phyloP scores from a whole-genome alignment of 225 moss, liverwort and hornwort species.

The Polytrichum commune region DNA sequence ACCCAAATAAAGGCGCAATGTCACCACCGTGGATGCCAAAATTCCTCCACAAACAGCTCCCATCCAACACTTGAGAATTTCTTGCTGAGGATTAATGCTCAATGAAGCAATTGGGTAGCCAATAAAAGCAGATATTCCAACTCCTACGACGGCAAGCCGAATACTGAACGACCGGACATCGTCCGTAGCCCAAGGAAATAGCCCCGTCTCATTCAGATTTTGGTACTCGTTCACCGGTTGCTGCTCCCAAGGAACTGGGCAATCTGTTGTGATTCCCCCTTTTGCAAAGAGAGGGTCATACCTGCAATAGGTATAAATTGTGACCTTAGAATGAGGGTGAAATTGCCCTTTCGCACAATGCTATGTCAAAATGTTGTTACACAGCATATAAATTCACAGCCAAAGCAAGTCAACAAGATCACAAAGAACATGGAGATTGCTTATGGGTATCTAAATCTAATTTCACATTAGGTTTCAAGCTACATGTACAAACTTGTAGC shows the following conservation, averaged over 20 bases:
- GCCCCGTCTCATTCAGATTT: slow-evolving; percentile 68
- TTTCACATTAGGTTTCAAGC: too few species aligned
- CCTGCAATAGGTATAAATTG: slow-evolving; percentile 20
- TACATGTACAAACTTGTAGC: too few species aligned
- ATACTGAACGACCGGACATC: slow-evolving; percentile 59
- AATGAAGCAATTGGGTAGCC: slow-evolving; percentile 85
- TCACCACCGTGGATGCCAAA: slow-evolving; percentile 75
- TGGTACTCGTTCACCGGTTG: slow-evolving; percentile 98
- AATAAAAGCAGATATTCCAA: slow-evolving; percentile 53
- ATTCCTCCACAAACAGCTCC: slow-evolving; percentile 86
- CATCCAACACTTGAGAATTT: slow-evolving; percentile 77
- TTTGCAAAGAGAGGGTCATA: slow-evolving; percentile 72
- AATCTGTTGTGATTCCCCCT: slow-evolving; percentile 71
- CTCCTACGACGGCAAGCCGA: slow-evolving; percentile 67
- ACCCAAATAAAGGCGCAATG: slow-evolving; percentile 84
- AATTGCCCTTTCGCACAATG: too few species aligned
- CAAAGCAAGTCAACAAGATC: too few species aligned
- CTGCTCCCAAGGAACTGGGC: slow-evolving; percentile 93
- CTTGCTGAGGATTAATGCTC: slow-evolving; percentile 79
- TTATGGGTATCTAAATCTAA: too few species aligned
- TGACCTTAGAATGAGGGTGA: too few species aligned
- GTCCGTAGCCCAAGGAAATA: slow-evolving; percentile 93
- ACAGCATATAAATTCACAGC: too few species aligned
- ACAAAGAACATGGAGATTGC: too few species aligned
- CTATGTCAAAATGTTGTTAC: too few species aligned